phyloP scores from a whole-genome alignment of 192 early-diverging fungal species.

The Phycomyces nitens region DNA sequence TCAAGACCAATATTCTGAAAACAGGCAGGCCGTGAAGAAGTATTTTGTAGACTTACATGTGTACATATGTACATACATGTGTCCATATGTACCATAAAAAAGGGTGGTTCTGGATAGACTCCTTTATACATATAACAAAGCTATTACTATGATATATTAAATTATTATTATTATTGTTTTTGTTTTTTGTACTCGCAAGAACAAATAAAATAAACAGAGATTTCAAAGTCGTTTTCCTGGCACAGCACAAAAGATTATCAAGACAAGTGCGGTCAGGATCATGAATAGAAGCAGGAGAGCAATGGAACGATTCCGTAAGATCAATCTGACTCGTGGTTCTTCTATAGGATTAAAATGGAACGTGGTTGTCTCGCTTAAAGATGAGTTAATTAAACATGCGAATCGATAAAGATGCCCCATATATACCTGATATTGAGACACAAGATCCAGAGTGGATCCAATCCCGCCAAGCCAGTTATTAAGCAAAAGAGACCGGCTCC shows the following conservation, averaged over 20 bases:
- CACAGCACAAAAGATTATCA: constrained; percentile 28
- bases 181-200: background rate
- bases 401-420: background rate
- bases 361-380: constrained; percentile 32
- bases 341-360: constrained; percentile 36
- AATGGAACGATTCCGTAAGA: constrained; percentile 25
- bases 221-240: constrained; percentile 34
- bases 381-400: background rate
- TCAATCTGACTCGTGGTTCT: constrained; percentile 22
- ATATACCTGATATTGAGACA: constrained; percentile 33
- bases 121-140: too few relatives aligned
- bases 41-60: too few relatives aligned
- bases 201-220: background rate
- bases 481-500: constrained; percentile 34
- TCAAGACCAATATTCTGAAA: too few relatives aligned
- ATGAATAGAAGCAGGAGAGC: constrained; percentile 14
- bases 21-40: too few relatives aligned
- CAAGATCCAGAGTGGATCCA: constrained; percentile 38
- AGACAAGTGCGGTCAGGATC: constrained; percentile 12
- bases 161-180: too few relatives aligned
- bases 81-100: too few relatives aligned
- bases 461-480: constrained; percentile 24
- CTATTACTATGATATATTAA: too few relatives aligned
- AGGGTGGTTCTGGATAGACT: too few relatives aligned
- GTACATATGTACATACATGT: too few relatives aligned